Evolutionary conservation across 2,329 filamentous ascomycete species (phyloP), one percentile per base, ranked within the genome.

Genomic region (Alternaria ventricosa): DNA sequence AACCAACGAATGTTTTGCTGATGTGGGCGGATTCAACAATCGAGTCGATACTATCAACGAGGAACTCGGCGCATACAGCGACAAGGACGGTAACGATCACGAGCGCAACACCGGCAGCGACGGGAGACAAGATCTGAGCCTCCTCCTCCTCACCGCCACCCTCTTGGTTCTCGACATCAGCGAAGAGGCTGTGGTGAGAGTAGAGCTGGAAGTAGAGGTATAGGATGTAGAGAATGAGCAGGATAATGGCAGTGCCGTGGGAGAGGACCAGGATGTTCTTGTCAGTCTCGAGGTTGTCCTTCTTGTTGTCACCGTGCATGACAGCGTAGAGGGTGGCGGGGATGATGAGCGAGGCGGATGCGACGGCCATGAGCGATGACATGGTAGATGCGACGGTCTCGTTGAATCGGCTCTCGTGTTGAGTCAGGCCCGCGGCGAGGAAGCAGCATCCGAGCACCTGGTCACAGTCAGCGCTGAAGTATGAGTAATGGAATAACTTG

Each of bases 311-410:
- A 44, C 75, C 74, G 53, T 69, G 82, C 46, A 86, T 79, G 12
- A 81, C 81, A 12, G 84, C 82, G 71, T 85, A 86, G 41, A 86
- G 82, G 18, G 84, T 85, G 4, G 84, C 84, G 9, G 84, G 84
- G 63, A 86, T 85, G 77, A 86, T 85, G 30, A 86, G 78, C 23
- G 82, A 87, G 10, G 85, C 85, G 30, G 82, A 83, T 25, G 85
- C 83, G 64, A 87, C 85, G 23, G 85, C 85, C 84, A 87, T 87
- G 55, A 87, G 80, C 6, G 85, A 88, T 1, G 86, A 87, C 86
- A 88, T 94, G 44, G 92, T 94, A 69, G 92, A 92, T 41, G 92
- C 92, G 55, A 92, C 92, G 6, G 90, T 93, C 10, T 86, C 85
- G 67, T 93, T 91, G 80, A 95, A 96, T 33, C 57, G 73, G 73